phyloP scores from a whole-genome alignment of 345 rosid genomes.

The Hevea brasiliensis region DNA sequence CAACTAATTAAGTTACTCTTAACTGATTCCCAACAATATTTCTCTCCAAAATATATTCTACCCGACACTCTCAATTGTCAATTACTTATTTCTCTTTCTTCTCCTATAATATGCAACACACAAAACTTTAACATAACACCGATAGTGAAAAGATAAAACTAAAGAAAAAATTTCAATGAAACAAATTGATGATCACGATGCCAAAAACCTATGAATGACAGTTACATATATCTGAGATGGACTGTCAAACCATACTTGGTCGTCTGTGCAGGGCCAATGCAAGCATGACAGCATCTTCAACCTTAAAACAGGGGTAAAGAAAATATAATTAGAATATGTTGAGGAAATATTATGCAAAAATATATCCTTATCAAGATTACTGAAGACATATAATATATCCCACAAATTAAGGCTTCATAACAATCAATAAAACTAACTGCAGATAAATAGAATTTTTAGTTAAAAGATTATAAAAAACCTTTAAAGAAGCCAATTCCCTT shows the following conservation, averaged over 20 bases:
- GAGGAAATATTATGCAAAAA: not conserved
- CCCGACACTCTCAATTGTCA: too few species aligned
- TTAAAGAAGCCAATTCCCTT: conserved; percentile 83
- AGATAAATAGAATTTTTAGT: conserved; percentile 1
- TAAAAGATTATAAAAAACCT: conserved; percentile 47
- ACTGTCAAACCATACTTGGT: conserved; percentile 53
- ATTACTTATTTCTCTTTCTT: too few species aligned
- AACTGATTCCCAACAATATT: too few species aligned
- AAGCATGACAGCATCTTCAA: conserved; percentile 87
- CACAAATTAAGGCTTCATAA: not conserved
- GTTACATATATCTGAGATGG: conserved; percentile 43
- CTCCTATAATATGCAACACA: too few species aligned
- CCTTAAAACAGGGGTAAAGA: conserved; percentile 39
- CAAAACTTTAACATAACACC: too few species aligned
- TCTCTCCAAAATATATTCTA: too few species aligned
- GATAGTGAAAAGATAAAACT: too few species aligned
- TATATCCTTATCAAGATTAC: not conserved
- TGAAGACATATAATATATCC: not conserved
- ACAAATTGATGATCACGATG: not conserved
- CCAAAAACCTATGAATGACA: not conserved
- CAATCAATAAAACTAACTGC: not conserved
- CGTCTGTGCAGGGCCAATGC: conserved; percentile 62
- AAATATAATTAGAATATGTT: conserved; percentile 1
- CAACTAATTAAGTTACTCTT: too few species aligned
- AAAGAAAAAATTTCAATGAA: not conserved